Evolutionary conservation across 2,329 filamentous ascomycete genomes (phyloP).

Genomic region (Cladophialophora carrionii): DNA sequence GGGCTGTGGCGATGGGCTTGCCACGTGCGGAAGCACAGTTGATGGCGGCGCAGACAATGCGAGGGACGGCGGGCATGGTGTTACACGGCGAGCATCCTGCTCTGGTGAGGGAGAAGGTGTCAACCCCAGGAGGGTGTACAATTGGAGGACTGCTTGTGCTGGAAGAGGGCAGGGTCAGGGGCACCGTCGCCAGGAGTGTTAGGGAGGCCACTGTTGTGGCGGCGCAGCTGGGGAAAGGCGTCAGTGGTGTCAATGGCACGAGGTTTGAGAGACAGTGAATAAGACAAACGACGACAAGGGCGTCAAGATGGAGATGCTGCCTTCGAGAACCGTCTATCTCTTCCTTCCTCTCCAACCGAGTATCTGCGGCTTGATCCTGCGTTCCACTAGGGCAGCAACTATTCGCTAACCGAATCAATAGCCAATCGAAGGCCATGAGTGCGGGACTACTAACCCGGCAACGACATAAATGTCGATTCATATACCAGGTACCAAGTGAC

Average conservation of each 20-base stretch:
- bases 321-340: conserved; percentile 1
- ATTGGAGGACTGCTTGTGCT: conserved; percentile 64
- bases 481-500: too few species aligned
- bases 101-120: conserved; percentile 62
- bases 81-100: conserved; percentile 63
- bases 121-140: conserved; percentile 65
- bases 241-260: conserved; percentile 38
- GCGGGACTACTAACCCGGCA: too few species aligned
- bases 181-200: conserved; percentile 68
- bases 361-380: not conserved
- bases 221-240: conserved; percentile 52
- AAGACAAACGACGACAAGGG: not conserved
- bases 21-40: conserved; percentile 62
- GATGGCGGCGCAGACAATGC: conserved; percentile 66
- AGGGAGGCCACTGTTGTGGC: conserved; percentile 64
- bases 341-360: not conserved
- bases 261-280: conserved; percentile 30
- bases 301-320: conserved; percentile 8
- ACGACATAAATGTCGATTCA: too few species aligned
- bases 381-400: not conserved
- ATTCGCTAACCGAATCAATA: not conserved
- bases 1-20: conserved; percentile 65
- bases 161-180: conserved; percentile 78
- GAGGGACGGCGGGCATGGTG: conserved; percentile 62
- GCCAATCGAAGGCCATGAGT: too few species aligned